These are phyloP conservation scores for Pseudonitzschia delicatissima DNA, from an alignment of 108 stramenopile species.

Conservation along the genomic window DNA sequence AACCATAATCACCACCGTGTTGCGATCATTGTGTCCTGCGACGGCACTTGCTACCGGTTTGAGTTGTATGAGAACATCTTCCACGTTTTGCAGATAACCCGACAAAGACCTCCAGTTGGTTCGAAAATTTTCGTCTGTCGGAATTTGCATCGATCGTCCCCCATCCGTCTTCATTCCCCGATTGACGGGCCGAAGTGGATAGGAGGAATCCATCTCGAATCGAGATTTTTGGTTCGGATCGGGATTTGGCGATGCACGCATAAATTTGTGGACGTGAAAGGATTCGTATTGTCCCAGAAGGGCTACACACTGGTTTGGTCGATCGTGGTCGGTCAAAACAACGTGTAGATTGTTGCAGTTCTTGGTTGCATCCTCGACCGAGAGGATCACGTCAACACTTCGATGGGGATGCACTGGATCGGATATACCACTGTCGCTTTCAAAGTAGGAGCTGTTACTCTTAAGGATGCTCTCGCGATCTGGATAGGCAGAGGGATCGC, in stretches of 20 bases:
- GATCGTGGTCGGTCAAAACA: slow-evolving; percentile 38
- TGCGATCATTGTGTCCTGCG: slow-evolving; percentile 40
- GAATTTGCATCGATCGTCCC: slow-evolving; percentile 9
- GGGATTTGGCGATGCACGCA: slow-evolving; percentile 34
- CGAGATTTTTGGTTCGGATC: background rate
- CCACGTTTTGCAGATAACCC: slow-evolving; percentile 50
- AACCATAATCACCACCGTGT: slow-evolving; percentile 75
- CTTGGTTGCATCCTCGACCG: slow-evolving; percentile 50
- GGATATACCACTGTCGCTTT: too few relatives aligned
- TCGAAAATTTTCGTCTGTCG: slow-evolving; percentile 29
- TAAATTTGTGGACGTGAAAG: slow-evolving; percentile 71
- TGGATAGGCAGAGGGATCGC: background rate
- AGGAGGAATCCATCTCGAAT: background rate
- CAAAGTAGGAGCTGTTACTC: too few relatives aligned
- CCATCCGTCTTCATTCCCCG: slow-evolving; percentile 60
- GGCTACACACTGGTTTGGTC: slow-evolving; percentile 54
- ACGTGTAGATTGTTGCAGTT: slow-evolving; percentile 70
- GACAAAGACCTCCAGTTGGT: slow-evolving; percentile 45
- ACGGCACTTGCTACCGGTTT: slow-evolving; percentile 43
- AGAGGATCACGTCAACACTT: background rate
- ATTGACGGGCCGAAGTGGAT: slow-evolving; percentile 50
- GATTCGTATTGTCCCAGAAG: slow-evolving; percentile 74
- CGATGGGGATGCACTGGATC: too few relatives aligned
- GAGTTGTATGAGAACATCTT: slow-evolving; percentile 37
- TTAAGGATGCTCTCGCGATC: background rate